Evolutionary conservation across 2,329 filamentous ascomycete species (phyloP).

Genomic region (Fusarium nisikadoi): DNA sequence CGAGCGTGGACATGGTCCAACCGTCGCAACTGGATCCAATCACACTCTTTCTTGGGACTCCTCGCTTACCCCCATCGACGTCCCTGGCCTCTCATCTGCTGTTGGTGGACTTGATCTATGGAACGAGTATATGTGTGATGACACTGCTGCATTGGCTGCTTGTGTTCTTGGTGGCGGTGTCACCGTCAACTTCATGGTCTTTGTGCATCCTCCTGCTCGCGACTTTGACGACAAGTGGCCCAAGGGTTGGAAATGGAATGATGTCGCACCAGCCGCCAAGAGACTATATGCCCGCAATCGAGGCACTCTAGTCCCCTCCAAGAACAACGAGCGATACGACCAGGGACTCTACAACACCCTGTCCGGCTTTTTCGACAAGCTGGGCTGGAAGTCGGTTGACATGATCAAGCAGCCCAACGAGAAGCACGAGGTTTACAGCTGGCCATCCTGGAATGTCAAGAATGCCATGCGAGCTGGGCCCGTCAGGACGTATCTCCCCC

Average conservation of each 20-base stretch:
- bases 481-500: conserved; percentile 75
- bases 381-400: conserved; percentile 71
- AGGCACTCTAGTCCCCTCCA: conserved; percentile 68
- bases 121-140: conserved; percentile 51
- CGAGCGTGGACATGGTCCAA: conserved; percentile 68
- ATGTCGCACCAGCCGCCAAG: conserved; percentile 68
- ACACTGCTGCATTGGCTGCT: conserved; percentile 54
- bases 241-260: conserved; percentile 68
- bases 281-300: conserved; percentile 67
- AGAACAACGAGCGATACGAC: conserved; percentile 73
- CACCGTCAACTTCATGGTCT: conserved; percentile 73
- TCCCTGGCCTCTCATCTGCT: conserved; percentile 66
- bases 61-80: conserved; percentile 74
- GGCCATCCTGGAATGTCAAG: conserved; percentile 74
- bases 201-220: conserved; percentile 70
- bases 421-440: conserved; percentile 73
- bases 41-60: conserved; percentile 70
- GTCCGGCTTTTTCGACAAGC: conserved; percentile 65
- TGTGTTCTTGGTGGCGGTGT: conserved; percentile 75
- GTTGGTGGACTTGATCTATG: conserved; percentile 75
- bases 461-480: conserved; percentile 74
- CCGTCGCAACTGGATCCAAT: conserved; percentile 70
- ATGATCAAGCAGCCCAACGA: conserved; percentile 67
- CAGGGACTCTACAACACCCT: conserved; percentile 72
- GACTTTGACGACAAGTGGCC: conserved; percentile 77